A percentile compares a stretch with the other conserved stretches of the same genome.
Evolutionary conservation across 1,284 basidiomycete genomes (phyloP).

Genomic region (Lentinula novae-zelandiae): DNA sequence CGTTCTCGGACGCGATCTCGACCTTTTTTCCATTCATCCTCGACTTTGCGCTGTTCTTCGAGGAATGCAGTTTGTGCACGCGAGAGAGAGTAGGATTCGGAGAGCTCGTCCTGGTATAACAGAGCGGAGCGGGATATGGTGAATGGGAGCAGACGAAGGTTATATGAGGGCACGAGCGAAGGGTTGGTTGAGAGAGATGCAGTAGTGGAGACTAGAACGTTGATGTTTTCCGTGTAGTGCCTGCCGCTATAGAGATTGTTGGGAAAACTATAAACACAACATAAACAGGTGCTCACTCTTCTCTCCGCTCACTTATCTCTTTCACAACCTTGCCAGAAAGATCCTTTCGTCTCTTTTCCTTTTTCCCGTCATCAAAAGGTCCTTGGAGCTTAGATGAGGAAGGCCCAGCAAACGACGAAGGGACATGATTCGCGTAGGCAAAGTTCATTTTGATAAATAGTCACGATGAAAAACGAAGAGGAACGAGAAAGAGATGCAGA

Average conservation of each 20-base stretch:
- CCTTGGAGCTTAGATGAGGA: constrained; percentile 31
- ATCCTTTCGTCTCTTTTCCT: constrained; percentile 64
- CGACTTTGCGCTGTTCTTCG: constrained; percentile 72
- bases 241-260: constrained; percentile 36
- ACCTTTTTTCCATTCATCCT: constrained; percentile 74
- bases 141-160: constrained; percentile 64
- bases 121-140: constrained; percentile 72
- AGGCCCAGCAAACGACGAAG: constrained; percentile 26
- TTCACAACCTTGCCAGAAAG: constrained; percentile 63
- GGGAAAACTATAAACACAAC: background rate
- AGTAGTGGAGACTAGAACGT: constrained; percentile 49
- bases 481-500: background rate
- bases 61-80: constrained; percentile 64
- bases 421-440: constrained; percentile 10
- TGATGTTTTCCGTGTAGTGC: constrained; percentile 52
- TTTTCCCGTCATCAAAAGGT: constrained; percentile 36
- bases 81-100: constrained; percentile 62
- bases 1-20: constrained; percentile 67
- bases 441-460: constrained; percentile 8
- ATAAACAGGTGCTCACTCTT: constrained; percentile 56
- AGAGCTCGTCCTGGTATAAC: constrained; percentile 56
- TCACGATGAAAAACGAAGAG: background rate
- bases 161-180: constrained; percentile 59
- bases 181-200: constrained; percentile 64
- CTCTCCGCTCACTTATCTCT: constrained; percentile 66